Evolutionary conservation across 2,329 filamentous ascomycete species (phyloP).

Genomic region (Aspergillus sp.): DNA sequence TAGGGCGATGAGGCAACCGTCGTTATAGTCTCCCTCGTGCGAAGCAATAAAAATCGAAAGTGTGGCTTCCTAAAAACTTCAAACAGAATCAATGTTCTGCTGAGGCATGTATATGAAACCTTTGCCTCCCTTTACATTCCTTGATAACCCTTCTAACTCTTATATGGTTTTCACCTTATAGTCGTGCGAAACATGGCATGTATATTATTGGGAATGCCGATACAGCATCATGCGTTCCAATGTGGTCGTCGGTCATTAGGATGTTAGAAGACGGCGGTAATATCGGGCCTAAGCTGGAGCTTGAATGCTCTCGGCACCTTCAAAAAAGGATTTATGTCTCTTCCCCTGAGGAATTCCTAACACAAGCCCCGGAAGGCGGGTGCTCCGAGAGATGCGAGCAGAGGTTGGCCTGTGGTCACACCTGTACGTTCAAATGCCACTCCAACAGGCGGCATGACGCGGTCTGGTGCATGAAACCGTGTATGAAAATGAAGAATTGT

Average conservation of each 20-base stretch:
- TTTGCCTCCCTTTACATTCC: too few species aligned
- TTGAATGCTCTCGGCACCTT: conserved; percentile 6
- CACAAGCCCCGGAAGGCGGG: too few species aligned
- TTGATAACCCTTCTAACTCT: too few species aligned
- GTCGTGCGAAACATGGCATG: conserved; percentile 12
- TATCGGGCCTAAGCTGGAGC: conserved; percentile 4
- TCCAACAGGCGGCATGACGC: conserved; percentile 2
- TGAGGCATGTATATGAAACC: too few species aligned
- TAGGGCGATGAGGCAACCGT: conserved; percentile 69
- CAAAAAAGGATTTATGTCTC: background rate
- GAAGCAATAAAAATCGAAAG: conserved; percentile 53
- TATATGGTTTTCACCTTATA: background rate
- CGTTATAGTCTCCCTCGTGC: conserved; percentile 60
- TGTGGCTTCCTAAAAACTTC: conserved; percentile 59
- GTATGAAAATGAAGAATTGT: conserved; percentile 3
- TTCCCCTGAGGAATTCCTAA: too few species aligned
- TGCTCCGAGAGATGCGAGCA: conserved; percentile 1
- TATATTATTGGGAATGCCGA: conserved; percentile 10
- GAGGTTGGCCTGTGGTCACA: conserved; percentile 5
- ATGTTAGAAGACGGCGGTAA: conserved; percentile 1
- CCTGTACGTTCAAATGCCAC: conserved; percentile 9
- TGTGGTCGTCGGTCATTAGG: conserved; percentile 7
- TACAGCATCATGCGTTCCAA: conserved; percentile 6
- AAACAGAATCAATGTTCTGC: conserved; percentile 62
- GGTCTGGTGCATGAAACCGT: conserved; percentile 6